These are phyloP conservation scores for Phytophthora palmivora DNA, from an alignment of 352 stramenopile genomes.

Conservation along the genomic window DNA sequence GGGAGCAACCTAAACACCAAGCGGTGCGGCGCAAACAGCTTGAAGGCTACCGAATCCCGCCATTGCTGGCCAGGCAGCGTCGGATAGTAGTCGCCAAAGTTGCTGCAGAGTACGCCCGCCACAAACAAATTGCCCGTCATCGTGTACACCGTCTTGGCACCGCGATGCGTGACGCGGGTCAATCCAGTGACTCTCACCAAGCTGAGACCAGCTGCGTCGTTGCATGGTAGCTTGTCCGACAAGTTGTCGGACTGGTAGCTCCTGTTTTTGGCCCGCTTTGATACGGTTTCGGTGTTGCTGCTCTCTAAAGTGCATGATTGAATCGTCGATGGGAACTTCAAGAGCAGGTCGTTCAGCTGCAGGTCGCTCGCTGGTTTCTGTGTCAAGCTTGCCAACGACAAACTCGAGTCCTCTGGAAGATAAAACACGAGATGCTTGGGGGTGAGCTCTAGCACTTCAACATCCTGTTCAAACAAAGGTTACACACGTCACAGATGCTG, in stretches of 20 bases:
- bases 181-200: conserved; percentile 41
- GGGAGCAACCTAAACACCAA: conserved; percentile 58
- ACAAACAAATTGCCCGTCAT: conserved; percentile 73
- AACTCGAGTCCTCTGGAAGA: conserved; percentile 10
- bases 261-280: conserved; percentile 22
- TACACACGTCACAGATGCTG: conserved; percentile 31
- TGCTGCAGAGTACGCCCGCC: conserved; percentile 75
- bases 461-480: conserved; percentile 22
- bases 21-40: conserved; percentile 62
- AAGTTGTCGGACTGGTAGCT: conserved; percentile 9
- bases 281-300: conserved; percentile 36
- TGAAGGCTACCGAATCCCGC: conserved; percentile 50
- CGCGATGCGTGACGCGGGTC: conserved; percentile 24
- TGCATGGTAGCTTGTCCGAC: conserved; percentile 1
- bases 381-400: conserved; percentile 24
- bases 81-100: conserved; percentile 80
- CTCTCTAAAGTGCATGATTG: conserved; percentile 14
- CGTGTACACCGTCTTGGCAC: conserved; percentile 71
- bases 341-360: conserved; percentile 52
- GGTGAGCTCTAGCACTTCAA: conserved; percentile 48
- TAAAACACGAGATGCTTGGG: conserved; percentile 61
- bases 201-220: conserved; percentile 6
- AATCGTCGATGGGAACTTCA: conserved; percentile 34
- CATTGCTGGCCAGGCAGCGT: conserved; percentile 33
- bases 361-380: conserved; percentile 64